Evolutionary conservation across 176 grass and related monocot genomes (phyloP), one percentile per base, ranked within the genome.

Genomic region (Hordeum vulgare): DNA sequence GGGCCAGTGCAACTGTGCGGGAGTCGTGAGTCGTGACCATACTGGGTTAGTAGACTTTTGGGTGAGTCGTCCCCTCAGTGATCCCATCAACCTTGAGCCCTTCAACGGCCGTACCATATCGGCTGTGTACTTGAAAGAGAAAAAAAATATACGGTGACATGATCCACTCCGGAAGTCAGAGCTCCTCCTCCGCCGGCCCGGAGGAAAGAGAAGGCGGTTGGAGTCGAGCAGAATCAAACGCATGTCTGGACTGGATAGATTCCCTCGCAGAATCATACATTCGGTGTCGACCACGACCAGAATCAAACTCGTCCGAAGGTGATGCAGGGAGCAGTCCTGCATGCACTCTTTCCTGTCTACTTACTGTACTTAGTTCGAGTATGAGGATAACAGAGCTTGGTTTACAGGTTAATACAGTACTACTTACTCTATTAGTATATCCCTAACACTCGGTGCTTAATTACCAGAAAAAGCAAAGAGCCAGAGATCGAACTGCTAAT

Each of bases 11-110:
- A 62, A 18, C 17, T 10, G 65, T 11, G 18, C 18, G 9, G 14
- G 31, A 6, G 34, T 21, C 39, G 45, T 18, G 45, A 49, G 34
- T 21, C 39, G 45, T 18, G 14, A 49, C 45, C 45, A 20, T 11
- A 10, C 21, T n/a, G 24, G 25, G 44, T 66, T 56, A 61, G 81
- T 83, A 75, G 70, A 81, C 60, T 66, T 75, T n/a, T 28, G 79
- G 17, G 63, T 14, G 62, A 77, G 51, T 24, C 54, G 79, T 87
- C 76, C 61, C 76, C 79, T 81, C 61, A 66, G 7, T 45, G 10
- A 82, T 87, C 79, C 37, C 79, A 61, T 82, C 85, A n/a, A 66
- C 47, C 63, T 82, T 61, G 61, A 76, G 78, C 85, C 70, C 71
- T 76, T 81, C 63, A 71, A 70, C 63, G 47, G 9, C 62, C 29